A percentile compares a stretch with the other conserved stretches of the same genome.
Evolutionary conservation across 1,284 basidiomycete species (phyloP).

Genomic region (Ustilago curta): DNA sequence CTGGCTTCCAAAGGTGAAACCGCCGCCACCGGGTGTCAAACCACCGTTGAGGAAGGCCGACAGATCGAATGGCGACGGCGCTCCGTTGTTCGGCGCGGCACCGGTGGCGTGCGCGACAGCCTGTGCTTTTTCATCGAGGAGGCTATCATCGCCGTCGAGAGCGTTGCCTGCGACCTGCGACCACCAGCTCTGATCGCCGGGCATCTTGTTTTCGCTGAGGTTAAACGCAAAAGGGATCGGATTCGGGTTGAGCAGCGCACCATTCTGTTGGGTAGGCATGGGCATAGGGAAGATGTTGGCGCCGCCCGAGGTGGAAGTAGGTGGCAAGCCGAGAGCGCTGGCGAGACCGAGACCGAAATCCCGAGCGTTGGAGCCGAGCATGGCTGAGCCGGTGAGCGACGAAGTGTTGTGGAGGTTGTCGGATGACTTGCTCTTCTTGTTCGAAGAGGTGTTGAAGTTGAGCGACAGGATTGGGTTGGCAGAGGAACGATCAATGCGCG

Average conservation of each 20-base stretch:
- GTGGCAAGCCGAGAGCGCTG: constrained; percentile 29
- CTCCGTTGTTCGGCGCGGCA: constrained; percentile 28
- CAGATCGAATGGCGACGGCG: constrained; percentile 58
- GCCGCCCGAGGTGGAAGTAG: constrained; percentile 22
- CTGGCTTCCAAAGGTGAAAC: constrained; percentile 42
- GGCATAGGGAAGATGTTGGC: constrained; percentile 56
- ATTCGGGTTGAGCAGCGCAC: constrained; percentile 64
- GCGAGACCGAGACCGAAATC: constrained; percentile 47
- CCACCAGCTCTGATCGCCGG: constrained; percentile 63
- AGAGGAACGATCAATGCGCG: constrained; percentile 18
- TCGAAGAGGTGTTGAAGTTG: constrained; percentile 24
- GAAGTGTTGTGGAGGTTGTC: constrained; percentile 14
- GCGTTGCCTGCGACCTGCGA: constrained; percentile 51
- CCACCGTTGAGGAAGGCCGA: constrained; percentile 62
- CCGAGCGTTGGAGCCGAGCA: constrained; percentile 51
- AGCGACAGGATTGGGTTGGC: constrained; percentile 50
- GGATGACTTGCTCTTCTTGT: constrained; percentile 21
- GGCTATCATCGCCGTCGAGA: constrained; percentile 50
- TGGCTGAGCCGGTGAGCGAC: constrained; percentile 44
- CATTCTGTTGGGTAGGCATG: constrained; percentile 62
- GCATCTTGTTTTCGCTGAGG: constrained; percentile 53
- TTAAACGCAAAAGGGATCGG: constrained; percentile 66
- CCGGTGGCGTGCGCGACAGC: constrained; percentile 56
- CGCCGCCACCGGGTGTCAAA: constrained; percentile 52
- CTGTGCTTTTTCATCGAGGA: constrained; percentile 63